Evolutionary conservation across 2,329 filamentous ascomycete genomes (phyloP), one percentile per base, ranked within the genome.

Genomic region (Aspergillus niger): DNA sequence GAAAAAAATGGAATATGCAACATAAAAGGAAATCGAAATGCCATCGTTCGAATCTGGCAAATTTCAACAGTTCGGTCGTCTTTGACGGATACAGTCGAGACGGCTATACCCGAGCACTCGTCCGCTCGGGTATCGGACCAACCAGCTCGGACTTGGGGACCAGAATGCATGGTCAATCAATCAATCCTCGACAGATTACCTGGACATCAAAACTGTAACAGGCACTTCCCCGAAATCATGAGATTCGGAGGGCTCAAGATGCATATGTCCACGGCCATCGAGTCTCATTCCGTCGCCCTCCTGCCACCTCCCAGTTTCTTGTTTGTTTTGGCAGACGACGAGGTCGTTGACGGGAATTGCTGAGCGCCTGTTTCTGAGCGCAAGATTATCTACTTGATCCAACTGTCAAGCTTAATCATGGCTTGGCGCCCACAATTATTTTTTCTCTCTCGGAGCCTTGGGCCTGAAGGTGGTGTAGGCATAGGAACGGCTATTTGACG

Each of bases 121-220:
- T 24, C 56, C 38, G 48, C 47, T 53, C 48, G 48, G 56, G 20
- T 58, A 58, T 20, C 47, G 43, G 43, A 39, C 22, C 28, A 30
- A 57, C 47, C 55, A 38, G 41, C 17, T 51, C 47, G 28, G 41
- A 36, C n/a, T 30, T 17, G 26, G n/a, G n/a, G 48, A 32, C 53
- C 51, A 20, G 52, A 50, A 22, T 44, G 38, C 48, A 49, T 52
- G 17, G 15, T 41, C 38, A 24, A 53, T 57, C 36, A 36, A 36
- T 36, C 11, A 11, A 36, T 1, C 22, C 11, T 41, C 20, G 7
- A 50, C 47, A 10, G 15, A 8, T 32, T 50, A 32, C 28, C 26
- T 30, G 5, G 47, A 17, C 7, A 20, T 13, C 5, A 30, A 20
- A 32, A 36, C 32, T 50, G 26, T 32, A 5, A 20, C 15, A 20